A percentile compares a stretch with the other conserved stretches of the same genome.
Conservation (phyloP, 805 yeast genomes). For the Starmera pachycereana region DNA sequence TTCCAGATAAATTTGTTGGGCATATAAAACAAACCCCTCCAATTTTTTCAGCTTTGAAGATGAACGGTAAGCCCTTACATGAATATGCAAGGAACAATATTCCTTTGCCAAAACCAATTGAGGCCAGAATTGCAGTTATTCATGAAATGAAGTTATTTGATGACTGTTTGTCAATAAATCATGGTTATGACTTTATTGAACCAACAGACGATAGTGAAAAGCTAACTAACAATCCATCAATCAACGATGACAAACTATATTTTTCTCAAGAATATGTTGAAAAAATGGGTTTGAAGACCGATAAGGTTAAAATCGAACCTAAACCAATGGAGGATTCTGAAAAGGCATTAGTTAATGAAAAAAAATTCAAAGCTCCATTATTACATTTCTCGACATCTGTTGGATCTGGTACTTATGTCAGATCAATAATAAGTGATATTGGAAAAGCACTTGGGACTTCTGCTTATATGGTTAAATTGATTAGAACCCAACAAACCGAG, state of each 20-base stretch:
- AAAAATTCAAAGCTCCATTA: constrained; percentile 46
- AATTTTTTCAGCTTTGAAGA: constrained; percentile 83
- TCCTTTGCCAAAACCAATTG: constrained; percentile 78
- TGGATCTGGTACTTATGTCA: constrained; percentile 90
- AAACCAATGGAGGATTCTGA: constrained; percentile 23
- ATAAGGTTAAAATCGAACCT: constrained; percentile 27
- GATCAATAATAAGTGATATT: constrained; percentile 81
- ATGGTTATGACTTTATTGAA: constrained; percentile 36
- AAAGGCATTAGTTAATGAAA: constrained; percentile 17
- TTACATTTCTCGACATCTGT: constrained; percentile 70
- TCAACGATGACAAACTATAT: constrained; percentile 52
- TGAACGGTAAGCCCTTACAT: constrained; percentile 89
- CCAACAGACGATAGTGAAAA: constrained; percentile 36
- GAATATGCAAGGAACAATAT: constrained; percentile 87
- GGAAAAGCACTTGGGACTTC: constrained; percentile 74
- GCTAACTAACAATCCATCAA: constrained; percentile 28
- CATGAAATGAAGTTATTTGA: constrained; percentile 39
- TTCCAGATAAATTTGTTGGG: constrained; percentile 66
- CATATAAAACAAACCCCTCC: constrained; percentile 87
- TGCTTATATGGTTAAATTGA: constrained; percentile 80
- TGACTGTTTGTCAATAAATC: constrained; percentile 45
- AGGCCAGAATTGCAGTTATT: constrained; percentile 62
- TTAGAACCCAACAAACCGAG: constrained; percentile 67
- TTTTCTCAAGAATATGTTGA: constrained; percentile 48
- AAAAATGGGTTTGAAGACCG: constrained; percentile 29